Base-by-base conservation (phyloP, 176 grass and related monocot genomes). In the Coix lacrymajobi region DNA sequence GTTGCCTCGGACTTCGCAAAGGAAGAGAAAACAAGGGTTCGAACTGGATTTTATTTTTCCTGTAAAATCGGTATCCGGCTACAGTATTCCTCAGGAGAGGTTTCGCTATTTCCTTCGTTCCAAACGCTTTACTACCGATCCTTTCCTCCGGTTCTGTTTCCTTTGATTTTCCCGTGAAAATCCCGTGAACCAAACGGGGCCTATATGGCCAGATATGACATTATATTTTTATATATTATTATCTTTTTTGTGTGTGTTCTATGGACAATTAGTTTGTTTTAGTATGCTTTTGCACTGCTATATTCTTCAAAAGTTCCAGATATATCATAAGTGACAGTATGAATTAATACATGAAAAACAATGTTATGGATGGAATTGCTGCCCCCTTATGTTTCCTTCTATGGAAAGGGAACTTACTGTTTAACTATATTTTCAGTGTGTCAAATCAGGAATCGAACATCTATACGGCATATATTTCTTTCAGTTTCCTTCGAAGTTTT, bases 291-390 rank as follows among this genome's bases (percentile, higher is more conserved):
- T 38, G 41, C 17, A 3, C 16, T 62, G 9, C 64, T 36, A 69
- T 51, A 77, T 87, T 82, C 38, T 82, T 82, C 10, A 37, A 76
- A 48, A 69, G 62, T 58, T 69, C 14, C 30, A 48, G 29, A 38
- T 70, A 19, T 79, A 16, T 30, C 66, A 51, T 38, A 30, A 40
- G 10, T 48, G n/a, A 30, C n/a, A 44, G 0, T 36, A 24, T 5
- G 7, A 75, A 32, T 71, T 7, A 44, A 78, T 44, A 72, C 71
- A 7, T 16, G 9, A 24, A 25, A 76, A 19, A 88, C 37, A 83
- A 34, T 51, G 40, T 4, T 51, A 31, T 25, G 5, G 28, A 16
- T 19, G 33, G 41, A 82, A 63, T 39, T 78, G 43, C 33, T 72
- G 5, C 62, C 29, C 28, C 30, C 45, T 40, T 79, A 74, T 33